Evolutionary conservation across 306 rosid genomes (phyloP).

Genomic region (Astragalus glycyphyllos): DNA sequence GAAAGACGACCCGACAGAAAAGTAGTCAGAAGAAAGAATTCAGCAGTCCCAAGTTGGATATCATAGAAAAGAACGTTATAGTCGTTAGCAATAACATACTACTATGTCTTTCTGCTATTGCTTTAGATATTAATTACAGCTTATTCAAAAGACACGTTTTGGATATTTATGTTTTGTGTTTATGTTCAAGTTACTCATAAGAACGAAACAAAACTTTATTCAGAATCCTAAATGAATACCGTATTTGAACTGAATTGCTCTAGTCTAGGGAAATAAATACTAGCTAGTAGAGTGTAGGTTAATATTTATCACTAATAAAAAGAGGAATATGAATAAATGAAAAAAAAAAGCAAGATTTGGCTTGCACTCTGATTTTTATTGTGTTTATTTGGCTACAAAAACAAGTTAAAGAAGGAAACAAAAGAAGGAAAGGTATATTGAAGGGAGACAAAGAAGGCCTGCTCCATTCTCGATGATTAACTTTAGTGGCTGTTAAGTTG

Average conservation of each 20-base stretch:
- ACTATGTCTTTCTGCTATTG: conserved; percentile 12
- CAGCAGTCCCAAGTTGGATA: conserved; percentile 30
- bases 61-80: neutral
- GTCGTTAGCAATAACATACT: no score
- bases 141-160: conserved; percentile 38
- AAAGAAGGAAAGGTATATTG: conserved; percentile 15
- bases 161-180: conserved; percentile 26
- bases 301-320: no score
- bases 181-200: neutral
- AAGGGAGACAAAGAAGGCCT: conserved; percentile 25
- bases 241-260: no score
- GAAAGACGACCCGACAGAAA: conserved; percentile 12
- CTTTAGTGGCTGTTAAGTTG: no score
- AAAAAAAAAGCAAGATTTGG: neutral
- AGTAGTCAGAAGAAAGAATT: neutral
- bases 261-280: no score
- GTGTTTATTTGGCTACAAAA: neutral
- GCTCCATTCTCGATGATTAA: conserved; percentile 27
- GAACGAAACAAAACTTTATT: neutral
- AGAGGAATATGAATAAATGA: no score
- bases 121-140: conserved; percentile 16
- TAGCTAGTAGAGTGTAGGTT: no score
- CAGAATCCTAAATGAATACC: neutral
- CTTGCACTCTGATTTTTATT: neutral
- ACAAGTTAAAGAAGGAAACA: conserved; percentile 24